These are phyloP conservation scores for Graphium sp. DNA, from an alignment of 2,329 filamentous ascomycete genomes.

Conservation along the genomic window DNA sequence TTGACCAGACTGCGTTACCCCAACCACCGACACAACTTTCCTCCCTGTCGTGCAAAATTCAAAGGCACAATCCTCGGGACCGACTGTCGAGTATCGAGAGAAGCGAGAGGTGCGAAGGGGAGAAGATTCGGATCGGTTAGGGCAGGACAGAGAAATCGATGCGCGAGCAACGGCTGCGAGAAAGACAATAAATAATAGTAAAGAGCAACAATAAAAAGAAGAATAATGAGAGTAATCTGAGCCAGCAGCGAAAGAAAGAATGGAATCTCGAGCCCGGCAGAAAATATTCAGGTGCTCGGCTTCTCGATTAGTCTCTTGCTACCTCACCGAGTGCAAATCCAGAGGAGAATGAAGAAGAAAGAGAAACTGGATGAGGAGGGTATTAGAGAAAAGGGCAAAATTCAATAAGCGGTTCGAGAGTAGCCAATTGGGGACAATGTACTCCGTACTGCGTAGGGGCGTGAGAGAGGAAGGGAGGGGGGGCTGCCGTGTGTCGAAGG, in stretches of 20 bases:
- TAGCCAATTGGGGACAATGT: too few species aligned
- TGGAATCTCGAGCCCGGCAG: slow-evolving; percentile 10
- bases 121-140: too few species aligned
- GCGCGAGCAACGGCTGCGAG: slow-evolving; percentile 4
- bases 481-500: too few species aligned
- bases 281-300: slow-evolving; percentile 1
- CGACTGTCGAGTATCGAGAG: too few species aligned
- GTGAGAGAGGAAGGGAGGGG: too few species aligned
- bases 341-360: slow-evolving; percentile 7
- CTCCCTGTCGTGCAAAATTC: too few species aligned
- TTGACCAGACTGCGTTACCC: too few species aligned
- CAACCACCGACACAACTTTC: too few species aligned
- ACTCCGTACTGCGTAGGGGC: too few species aligned
- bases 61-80: too few species aligned
- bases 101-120: too few species aligned
- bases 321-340: slow-evolving; percentile 3
- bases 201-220: slow-evolving; percentile 13
- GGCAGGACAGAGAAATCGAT: slow-evolving; percentile 2
- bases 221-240: slow-evolving; percentile 31
- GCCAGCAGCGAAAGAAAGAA: slow-evolving; percentile 37
- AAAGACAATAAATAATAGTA: slow-evolving; percentile 6
- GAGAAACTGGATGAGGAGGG: slow-evolving; percentile 5
- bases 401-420: too few species aligned
- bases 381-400: slow-evolving; percentile 6
- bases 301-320: slow-evolving; percentile 1